Percentiles rank a stretch among this genome's conserved stretches.
These are phyloP conservation scores for Camptophora hylomeconis DNA, from an alignment of 2,329 filamentous ascomycete genomes.

Conservation along the genomic window DNA sequence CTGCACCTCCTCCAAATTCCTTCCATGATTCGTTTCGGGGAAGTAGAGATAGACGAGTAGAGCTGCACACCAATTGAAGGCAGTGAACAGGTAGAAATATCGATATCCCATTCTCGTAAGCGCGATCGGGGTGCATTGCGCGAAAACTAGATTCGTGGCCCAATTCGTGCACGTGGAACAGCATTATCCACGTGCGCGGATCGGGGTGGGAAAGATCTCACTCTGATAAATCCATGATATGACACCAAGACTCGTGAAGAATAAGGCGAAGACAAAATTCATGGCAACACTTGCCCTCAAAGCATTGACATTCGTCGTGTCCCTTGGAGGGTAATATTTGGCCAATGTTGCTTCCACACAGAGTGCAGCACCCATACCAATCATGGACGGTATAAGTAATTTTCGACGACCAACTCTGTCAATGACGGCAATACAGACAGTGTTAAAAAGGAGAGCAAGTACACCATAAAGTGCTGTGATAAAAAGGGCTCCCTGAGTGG, in stretches of 20 bases:
- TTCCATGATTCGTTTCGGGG: constrained; percentile 20
- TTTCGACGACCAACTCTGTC: constrained; percentile 37
- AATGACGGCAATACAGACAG: constrained; percentile 31
- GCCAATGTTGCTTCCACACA: constrained; percentile 29
- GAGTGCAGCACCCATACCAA: constrained; percentile 30
- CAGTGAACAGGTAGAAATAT: constrained; percentile 39
- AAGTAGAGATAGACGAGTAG: constrained; percentile 23
- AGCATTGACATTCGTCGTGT: constrained; percentile 21
- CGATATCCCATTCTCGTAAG: constrained; percentile 30
- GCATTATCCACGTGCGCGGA: constrained; percentile 30
- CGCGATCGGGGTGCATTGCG: constrained; percentile 36
- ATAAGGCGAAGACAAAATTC: constrained; percentile 35
- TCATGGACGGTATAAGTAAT: constrained; percentile 31
- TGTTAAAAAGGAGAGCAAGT: constrained; percentile 36
- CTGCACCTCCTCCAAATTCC: constrained; percentile 22
- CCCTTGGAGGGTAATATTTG: constrained; percentile 22
- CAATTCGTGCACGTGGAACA: constrained; percentile 35
- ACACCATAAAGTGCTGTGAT: constrained; percentile 40
- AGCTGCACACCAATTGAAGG: constrained; percentile 34
- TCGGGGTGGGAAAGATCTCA: constrained; percentile 34
- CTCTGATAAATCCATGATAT: constrained; percentile 36
- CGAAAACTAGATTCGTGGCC: constrained; percentile 34
- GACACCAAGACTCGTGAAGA: constrained; percentile 31
- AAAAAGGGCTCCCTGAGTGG: constrained; percentile 33
- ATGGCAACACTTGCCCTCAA: constrained; percentile 34